These are phyloP conservation scores for Clarireedia hainanense DNA, from an alignment of 2,329 filamentous ascomycete genomes.

Conservation along the genomic window DNA sequence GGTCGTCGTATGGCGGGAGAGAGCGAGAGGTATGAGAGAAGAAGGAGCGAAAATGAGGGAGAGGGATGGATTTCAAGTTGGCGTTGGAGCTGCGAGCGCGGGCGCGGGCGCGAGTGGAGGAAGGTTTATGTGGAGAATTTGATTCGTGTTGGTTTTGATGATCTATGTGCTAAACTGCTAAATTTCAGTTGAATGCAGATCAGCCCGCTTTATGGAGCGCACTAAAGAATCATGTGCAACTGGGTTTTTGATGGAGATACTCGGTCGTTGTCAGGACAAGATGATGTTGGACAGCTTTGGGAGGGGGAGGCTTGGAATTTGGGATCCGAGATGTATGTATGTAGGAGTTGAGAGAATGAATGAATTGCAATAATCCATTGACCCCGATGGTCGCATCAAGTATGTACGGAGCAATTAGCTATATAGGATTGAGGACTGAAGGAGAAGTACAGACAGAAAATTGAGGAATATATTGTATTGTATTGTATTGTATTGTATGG, in stretches of 20 bases:
- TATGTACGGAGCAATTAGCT: not conserved
- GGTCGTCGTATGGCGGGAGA: not conserved
- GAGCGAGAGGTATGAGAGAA: constrained; percentile 3
- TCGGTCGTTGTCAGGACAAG: not conserved
- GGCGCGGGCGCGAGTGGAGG: not conserved
- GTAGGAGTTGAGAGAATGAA: not conserved
- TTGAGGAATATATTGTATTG: not conserved
- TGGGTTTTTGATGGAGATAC: not conserved
- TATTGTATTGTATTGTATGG: not conserved
- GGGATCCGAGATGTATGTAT: not conserved
- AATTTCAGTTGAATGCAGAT: constrained; percentile 5
- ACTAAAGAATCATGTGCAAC: not conserved
- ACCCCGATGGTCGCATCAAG: not conserved
- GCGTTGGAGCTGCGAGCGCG: not conserved
- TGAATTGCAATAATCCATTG: not conserved
- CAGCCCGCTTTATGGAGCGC: constrained; percentile 2
- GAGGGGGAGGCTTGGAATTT: not conserved
- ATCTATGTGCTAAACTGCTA: constrained; percentile 2
- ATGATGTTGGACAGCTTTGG: not conserved
- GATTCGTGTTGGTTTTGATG: constrained; percentile 1
- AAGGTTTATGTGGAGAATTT: not conserved
- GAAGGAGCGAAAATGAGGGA: constrained; percentile 16
- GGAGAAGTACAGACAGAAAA: not conserved
- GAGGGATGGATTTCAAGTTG: constrained; percentile 4
- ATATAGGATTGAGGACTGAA: not conserved